Evolutionary conservation across 306 rosid species (phyloP).

Genomic region (Dryas drummondii): DNA sequence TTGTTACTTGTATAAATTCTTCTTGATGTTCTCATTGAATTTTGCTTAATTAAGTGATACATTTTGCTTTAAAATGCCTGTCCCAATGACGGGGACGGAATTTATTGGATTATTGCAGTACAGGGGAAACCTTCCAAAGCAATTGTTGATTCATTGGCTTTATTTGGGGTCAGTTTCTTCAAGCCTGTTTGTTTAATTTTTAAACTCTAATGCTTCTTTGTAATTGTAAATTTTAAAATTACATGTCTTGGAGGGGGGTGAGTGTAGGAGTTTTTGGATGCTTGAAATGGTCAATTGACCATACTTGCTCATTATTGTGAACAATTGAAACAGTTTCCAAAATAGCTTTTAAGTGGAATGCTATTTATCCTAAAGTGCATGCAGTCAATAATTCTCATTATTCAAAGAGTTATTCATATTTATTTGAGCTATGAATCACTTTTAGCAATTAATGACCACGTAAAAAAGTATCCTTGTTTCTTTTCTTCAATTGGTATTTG

Average conservation of each 20-base stretch:
- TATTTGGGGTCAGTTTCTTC: constrained; percentile 89
- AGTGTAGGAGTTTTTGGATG: too few relatives aligned
- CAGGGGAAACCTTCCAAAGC: constrained; percentile 92
- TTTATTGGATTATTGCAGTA: constrained; percentile 56
- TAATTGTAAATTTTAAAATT: constrained; percentile 2
- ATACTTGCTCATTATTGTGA: background rate
- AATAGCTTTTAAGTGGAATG: background rate
- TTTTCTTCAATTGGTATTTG: background rate
- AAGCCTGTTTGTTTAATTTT: constrained; percentile 28
- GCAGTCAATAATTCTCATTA: background rate
- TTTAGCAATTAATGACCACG: too few relatives aligned
- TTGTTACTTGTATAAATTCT: constrained; percentile 16
- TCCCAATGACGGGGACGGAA: constrained; percentile 22
- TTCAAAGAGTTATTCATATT: too few relatives aligned
- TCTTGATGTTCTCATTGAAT: constrained; percentile 5
- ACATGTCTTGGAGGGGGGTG: too few relatives aligned
- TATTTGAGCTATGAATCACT: too few relatives aligned
- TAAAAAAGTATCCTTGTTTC: background rate
- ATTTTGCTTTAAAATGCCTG: constrained; percentile 15
- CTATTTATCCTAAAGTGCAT: background rate
- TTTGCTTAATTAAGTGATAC: constrained; percentile 11
- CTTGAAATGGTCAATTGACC: too few relatives aligned
- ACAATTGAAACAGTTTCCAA: background rate
- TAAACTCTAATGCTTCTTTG: constrained; percentile 17
- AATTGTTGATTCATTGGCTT: constrained; percentile 88